These are phyloP conservation scores for Ananas comosus DNA, from an alignment of 176 grass and related monocot genomes.

Conservation along the genomic window DNA sequence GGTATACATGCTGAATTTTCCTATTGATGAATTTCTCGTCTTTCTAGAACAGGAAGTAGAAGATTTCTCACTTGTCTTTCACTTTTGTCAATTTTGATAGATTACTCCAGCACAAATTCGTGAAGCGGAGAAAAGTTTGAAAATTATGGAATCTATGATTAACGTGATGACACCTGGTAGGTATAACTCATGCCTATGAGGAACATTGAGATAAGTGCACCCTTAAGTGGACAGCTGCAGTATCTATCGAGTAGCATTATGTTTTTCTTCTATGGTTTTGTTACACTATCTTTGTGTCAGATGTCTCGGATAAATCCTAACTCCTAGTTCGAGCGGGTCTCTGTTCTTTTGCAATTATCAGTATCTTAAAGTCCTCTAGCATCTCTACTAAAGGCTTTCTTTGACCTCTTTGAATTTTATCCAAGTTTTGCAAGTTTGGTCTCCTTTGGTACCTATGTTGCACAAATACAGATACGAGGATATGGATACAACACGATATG, in stretches of 20 bases:
- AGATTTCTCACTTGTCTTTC: not conserved
- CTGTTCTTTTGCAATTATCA: not conserved
- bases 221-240: not conserved
- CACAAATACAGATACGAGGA: no score
- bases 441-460: not conserved
- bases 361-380: not conserved
- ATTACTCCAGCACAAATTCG: slow-evolving; percentile 92
- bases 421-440: not conserved
- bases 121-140: slow-evolving; percentile 84
- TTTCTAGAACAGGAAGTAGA: not conserved
- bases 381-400: not conserved
- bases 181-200: not conserved
- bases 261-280: not conserved
- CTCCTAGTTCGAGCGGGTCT: not conserved
- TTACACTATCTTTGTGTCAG: no score
- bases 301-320: no score
- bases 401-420: not conserved
- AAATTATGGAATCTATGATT: slow-evolving; percentile 82
- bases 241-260: not conserved
- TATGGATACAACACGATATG: no score
- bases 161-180: slow-evolving; percentile 80
- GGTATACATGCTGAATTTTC: slow-evolving; percentile 18
- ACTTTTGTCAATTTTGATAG: slow-evolving; percentile 28
- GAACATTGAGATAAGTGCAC: not conserved
- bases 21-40: not conserved